Base-by-base conservation (phyloP, 345 rosid species). In the Corchorus capsularis region DNA sequence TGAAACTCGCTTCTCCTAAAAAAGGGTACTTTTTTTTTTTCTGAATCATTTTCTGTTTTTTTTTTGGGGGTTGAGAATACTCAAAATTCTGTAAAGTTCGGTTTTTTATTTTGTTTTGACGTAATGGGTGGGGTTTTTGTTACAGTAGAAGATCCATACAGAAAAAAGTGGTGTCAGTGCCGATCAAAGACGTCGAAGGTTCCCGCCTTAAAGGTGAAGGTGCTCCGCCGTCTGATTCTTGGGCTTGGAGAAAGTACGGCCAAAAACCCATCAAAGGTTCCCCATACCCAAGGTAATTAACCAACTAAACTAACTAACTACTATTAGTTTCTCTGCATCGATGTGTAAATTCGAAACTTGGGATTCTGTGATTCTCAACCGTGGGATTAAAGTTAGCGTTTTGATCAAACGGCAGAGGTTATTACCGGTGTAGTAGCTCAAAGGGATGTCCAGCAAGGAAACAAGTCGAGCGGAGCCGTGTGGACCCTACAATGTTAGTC, bases 171-270 rank as follows among this genome's bases (percentile, higher is more conserved):
- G 85, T 96, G 56, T 91, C 94, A 49, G 88, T 93, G 20, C 98
- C 98, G 14, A 91, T 96, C 91, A 93, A 89, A 81, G 97, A 89
- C 63, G 69, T 85, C 2, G 97, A 90, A 79, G 95, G 95, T 37
- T 75, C 93, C 11, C 74, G 97, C 69, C 79, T 87, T 65, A 96
- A 90, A 79, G 95, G 98, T 0, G 98, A 93, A 67, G 79, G 86
- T 56, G 85, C 93, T 46, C 89, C 95, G 13, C 99, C 98, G 62
- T 83, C 98, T 0, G 99, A 96, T 83, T 96, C 98, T 11, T 96
- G 98, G 98, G 97, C 99, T 0, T 96, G 99, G 99, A 79, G 99
- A 76, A 96, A 96, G 77, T 96, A 96, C 77, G 99, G 99, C 53
- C 99, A 96, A 72, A 96, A 96, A 78, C 99, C 99, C 79, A 93